Evolutionary conservation across 306 rosid genomes (phyloP), one percentile per base, ranked within the genome.

Genomic region (Urtica urens): DNA sequence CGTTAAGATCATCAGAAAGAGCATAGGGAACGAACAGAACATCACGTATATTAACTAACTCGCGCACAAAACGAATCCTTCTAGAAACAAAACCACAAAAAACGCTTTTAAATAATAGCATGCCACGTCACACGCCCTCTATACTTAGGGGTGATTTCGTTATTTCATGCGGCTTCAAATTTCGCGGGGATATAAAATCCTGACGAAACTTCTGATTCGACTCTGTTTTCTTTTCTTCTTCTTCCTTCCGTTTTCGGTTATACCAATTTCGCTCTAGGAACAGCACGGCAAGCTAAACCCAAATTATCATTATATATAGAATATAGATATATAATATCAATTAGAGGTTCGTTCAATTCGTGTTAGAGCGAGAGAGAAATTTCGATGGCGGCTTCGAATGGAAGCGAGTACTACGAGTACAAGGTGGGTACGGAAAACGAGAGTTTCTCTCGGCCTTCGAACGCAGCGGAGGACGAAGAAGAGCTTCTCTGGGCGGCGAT

Each of bases 401-500:
- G 96, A 15, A 86, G 86, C 70, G 94, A 86, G 71, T 86, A 43
- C 46, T 77, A 74, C 34, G 94, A 67, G 53, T 12, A 62, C n/a
- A 64, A 75, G 23, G 43, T 70, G 2, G 79, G 31, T 0, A 53
- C 64, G 0, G 9, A 10, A 6, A 51, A 11, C 48, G 77, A 77
- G 31, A 28, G 71, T 7, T 82, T 82, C 29, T 55, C 76, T 0
- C 56, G 82, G 51, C 78, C 94, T 0, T 79, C 87, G 2, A 87
- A 87, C 57, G 84, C 92, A 0, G 83, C 53, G 49, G 65, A 57
- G 53, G 96, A 87, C 6, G 92, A 79, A 48, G 75, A 47, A 24
- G 80, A 86, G 75, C 77, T 87, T 1, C 74, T 69, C 3, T 87
- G 94, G 94, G 87, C 64, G 39, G 90, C 96, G 39, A 72, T 87